Conservation (phyloP, 148 eudicot genomes). For the Camellia granthamiana region DNA sequence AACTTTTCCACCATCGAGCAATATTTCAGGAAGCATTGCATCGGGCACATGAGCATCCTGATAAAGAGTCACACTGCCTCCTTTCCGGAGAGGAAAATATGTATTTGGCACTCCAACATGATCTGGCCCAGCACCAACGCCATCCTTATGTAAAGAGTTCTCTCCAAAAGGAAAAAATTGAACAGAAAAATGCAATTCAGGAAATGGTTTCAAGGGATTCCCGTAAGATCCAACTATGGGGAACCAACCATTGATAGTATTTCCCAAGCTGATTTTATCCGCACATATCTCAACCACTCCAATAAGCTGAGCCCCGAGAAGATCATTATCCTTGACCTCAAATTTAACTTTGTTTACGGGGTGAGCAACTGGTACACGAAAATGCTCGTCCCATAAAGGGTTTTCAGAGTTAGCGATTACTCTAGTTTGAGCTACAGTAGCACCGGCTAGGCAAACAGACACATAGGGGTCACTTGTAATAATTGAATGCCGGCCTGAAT, state of each 20-base stretch:
- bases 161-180: constrained; percentile 22
- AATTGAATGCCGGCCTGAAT: neutral
- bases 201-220: constrained; percentile 9
- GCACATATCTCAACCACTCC: constrained; percentile 20
- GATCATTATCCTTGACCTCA: constrained; percentile 27
- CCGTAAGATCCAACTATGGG: constrained; percentile 22
- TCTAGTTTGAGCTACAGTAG: constrained; percentile 29
- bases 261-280: constrained; percentile 10
- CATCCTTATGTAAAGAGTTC: constrained; percentile 7
- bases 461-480: constrained; percentile 31
- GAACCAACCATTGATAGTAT: constrained; percentile 19
- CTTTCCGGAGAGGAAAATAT: constrained; percentile 31
- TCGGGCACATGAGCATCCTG: constrained; percentile 36
- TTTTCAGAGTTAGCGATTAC: constrained; percentile 22
- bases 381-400: constrained; percentile 29
- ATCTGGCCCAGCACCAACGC: constrained; percentile 8
- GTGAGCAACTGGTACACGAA: constrained; percentile 27
- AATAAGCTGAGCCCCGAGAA: constrained; percentile 26
- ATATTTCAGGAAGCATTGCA: constrained; percentile 27
- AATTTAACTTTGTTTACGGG: constrained; percentile 17
- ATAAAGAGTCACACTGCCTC: constrained; percentile 32
- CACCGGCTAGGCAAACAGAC: constrained; percentile 27
- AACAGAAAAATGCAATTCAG: constrained; percentile 25
- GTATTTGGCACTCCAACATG: constrained; percentile 21
- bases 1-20: constrained; percentile 23